A percentile compares a stretch with the other conserved stretches of the same genome.
Conservation (phyloP, 2,329 filamentous ascomycete species). For the Microsporum canis region DNA sequence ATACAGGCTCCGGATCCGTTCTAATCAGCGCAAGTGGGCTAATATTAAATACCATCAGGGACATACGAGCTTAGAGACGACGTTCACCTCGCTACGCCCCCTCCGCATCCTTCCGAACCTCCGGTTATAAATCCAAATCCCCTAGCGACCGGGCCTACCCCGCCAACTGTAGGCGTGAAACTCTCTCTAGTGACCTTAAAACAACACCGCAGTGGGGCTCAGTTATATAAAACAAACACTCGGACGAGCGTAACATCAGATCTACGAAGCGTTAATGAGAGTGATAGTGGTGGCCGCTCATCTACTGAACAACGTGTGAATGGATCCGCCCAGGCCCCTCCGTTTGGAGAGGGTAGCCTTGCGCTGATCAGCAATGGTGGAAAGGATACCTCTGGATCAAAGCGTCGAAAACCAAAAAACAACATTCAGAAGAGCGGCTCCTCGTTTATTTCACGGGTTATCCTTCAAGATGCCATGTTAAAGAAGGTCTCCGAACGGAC, state of each 20-base stretch:
- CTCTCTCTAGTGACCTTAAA: conserved; percentile 66
- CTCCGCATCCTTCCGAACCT: conserved; percentile 88
- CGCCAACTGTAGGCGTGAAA: conserved; percentile 76
- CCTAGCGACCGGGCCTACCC: conserved; percentile 69
- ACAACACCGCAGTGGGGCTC: conserved; percentile 39
- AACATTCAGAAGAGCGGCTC: conserved; percentile 98
- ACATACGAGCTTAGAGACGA: conserved; percentile 87
- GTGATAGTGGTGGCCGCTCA: conserved; percentile 48
- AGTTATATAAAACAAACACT: conserved; percentile 43
- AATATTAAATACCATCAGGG: conserved; percentile 41
- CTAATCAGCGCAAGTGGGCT: not conserved
- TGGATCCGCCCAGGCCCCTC: conserved; percentile 40
- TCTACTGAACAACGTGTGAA: conserved; percentile 45
- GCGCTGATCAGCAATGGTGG: conserved; percentile 55
- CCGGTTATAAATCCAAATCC: conserved; percentile 82
- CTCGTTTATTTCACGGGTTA: conserved; percentile 93
- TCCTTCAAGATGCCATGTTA: conserved; percentile 68
- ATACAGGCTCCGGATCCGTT: not conserved
- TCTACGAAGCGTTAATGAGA: conserved; percentile 46
- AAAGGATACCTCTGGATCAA: conserved; percentile 54
- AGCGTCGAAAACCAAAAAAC: conserved; percentile 89
- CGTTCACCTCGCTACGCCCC: conserved; percentile 81
- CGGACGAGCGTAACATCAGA: conserved; percentile 33
- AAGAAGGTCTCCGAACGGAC: conserved; percentile 72
- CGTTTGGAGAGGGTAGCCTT: conserved; percentile 79